Evolutionary conservation across 768 basidiomycete species (phyloP).

Genomic region (Lentinula edodes): DNA sequence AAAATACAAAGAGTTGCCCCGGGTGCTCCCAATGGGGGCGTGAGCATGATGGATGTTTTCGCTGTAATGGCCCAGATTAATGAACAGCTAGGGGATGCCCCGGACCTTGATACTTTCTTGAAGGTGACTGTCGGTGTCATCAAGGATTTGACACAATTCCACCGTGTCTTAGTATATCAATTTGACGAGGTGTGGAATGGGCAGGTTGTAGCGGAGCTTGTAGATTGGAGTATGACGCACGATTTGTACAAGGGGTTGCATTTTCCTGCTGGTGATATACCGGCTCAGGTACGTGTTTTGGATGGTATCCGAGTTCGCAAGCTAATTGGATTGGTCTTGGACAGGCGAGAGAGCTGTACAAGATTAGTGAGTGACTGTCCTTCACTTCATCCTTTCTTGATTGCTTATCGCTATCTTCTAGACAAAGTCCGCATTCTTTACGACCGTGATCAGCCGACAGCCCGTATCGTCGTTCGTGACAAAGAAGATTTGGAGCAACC

Average conservation of each 20-base stretch:
- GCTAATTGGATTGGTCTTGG: conserved; percentile 9
- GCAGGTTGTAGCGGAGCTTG: conserved; percentile 71
- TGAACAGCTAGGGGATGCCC: conserved; percentile 66
- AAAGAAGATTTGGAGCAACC: conserved; percentile 63
- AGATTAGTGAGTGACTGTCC: conserved; percentile 42
- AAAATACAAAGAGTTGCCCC: neutral
- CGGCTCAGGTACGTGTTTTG: conserved; percentile 44
- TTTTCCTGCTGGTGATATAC: conserved; percentile 67
- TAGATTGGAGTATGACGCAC: conserved; percentile 70
- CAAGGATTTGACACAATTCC: conserved; percentile 78
- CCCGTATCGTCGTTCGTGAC: conserved; percentile 60
- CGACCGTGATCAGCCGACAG: conserved; percentile 66
- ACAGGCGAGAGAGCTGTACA: conserved; percentile 64
- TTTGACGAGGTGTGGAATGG: conserved; percentile 81
- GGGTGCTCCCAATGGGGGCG: conserved; percentile 18
- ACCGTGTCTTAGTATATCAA: conserved; percentile 77
- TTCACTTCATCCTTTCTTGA: neutral
- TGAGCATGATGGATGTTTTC: conserved; percentile 77
- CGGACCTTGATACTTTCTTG: conserved; percentile 62
- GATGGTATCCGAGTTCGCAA: neutral
- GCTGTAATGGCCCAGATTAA: conserved; percentile 75
- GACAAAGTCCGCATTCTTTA: conserved; percentile 78
- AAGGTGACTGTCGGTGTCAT: conserved; percentile 66
- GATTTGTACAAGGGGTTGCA: conserved; percentile 70
- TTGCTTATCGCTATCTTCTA: conserved; percentile 14